Evolutionary conservation across 108 stramenopile genomes (phyloP).

Genomic region (Fragilariopsis cylindrus): DNA sequence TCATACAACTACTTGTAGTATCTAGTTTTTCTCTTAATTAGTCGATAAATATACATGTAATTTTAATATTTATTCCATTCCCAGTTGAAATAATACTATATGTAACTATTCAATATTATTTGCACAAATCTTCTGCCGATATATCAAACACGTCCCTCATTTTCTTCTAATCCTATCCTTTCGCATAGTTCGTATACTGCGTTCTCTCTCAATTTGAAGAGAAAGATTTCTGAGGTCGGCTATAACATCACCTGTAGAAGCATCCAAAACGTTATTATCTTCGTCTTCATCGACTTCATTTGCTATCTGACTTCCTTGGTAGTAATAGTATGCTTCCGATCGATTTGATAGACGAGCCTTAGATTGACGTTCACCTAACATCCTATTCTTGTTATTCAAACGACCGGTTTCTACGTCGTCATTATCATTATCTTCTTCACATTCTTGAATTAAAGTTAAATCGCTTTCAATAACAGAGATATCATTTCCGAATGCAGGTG

Average conservation of each 20-base stretch:
- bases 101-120: too few species aligned
- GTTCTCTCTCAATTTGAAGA: constrained; percentile 30
- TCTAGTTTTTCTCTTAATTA: too few species aligned
- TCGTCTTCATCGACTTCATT: neutral
- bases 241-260: constrained; percentile 27
- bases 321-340: constrained; percentile 10
- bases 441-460: constrained; percentile 32
- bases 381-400: neutral
- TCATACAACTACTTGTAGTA: too few species aligned
- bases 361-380: neutral
- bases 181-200: neutral
- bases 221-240: constrained; percentile 41
- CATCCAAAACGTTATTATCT: neutral
- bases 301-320: too few species aligned
- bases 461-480: constrained; percentile 37
- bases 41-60: too few species aligned
- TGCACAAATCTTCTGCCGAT: too few species aligned
- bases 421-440: constrained; percentile 16
- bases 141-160: too few species aligned
- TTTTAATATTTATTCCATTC: too few species aligned
- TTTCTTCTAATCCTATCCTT: too few species aligned
- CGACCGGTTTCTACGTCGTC: constrained; percentile 7
- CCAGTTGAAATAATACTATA: too few species aligned
- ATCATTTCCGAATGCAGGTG: constrained; percentile 38
- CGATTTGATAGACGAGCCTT: neutral